Base-by-base conservation (phyloP, 2,329 filamentous ascomycete genomes). In the Calonectria montana region DNA sequence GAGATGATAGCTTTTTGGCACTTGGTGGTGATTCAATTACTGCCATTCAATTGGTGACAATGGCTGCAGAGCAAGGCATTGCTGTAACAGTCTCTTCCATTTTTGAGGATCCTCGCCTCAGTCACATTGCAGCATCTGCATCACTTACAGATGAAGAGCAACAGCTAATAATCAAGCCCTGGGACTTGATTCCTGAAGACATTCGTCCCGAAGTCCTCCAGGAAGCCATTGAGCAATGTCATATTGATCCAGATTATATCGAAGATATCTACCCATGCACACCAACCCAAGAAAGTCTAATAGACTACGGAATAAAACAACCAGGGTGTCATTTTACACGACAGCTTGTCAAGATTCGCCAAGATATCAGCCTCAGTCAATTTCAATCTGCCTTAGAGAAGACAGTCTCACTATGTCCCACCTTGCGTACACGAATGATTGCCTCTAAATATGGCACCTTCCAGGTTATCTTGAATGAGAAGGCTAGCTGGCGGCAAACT, bases 31-130 rank as follows among this genome's bases (percentile, higher is more conserved):
- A 65, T 45, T 65, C 65, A 2, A 74, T 67, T 4, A 16, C 67
- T 2, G 70, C 72, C 0, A 73, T 73, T 27, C 86, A 84, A 12
- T 12, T 73, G 7, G 67, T 67, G 12, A 63, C 59, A 2, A 70
- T 70, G 18, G 61, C 59, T 15, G 48, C 66, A 8, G n/a, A 62
- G 13, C n/a, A 23, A 10, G 48, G 61, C 2, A 50, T 69, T 23
- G 16, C 18, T 5, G 18, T 72, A 5, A 48, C 65, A 15, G 67
- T 65, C 2, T 59, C 47, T 18, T 41, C 55, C 27, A 48, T 72
- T 3, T 65, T 73, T 16, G 25, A 59, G 15, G 43, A 67, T 23
- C 50, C 61, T 9, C 62, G 62, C 15, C 12, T 65, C 15, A 48
- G 31, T 18, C 21, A 25, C 5, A 41, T 61, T 27, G 55, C 55